Conservation (phyloP, 192 early-diverging fungal genomes). For the Backusella psychrophila region DNA sequence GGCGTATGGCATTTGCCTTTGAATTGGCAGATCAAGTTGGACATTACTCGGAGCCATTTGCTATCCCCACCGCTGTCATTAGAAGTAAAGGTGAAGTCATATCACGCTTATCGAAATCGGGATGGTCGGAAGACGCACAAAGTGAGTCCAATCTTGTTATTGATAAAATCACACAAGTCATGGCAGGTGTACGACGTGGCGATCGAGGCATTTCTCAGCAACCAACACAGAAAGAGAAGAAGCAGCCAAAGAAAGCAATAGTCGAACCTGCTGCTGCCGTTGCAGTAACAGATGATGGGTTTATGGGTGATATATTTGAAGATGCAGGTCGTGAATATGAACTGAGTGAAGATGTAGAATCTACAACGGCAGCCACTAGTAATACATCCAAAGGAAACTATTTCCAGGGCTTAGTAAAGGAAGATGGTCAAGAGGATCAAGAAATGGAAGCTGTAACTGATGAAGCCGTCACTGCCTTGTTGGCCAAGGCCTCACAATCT, state of each 20-base stretch:
- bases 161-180: conserved; percentile 65
- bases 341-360: conserved; percentile 42
- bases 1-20: conserved; percentile 76
- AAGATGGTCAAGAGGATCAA: conserved; percentile 19
- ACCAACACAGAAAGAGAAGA: conserved; percentile 31
- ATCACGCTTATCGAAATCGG: conserved; percentile 20
- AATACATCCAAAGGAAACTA: conserved; percentile 30
- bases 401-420: conserved; percentile 17
- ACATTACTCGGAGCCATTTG: conserved; percentile 45
- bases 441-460: conserved; percentile 14
- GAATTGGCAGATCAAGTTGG: conserved; percentile 51
- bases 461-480: background rate
- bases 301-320: conserved; percentile 74
- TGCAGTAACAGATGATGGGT: conserved; percentile 24
- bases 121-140: conserved; percentile 41
- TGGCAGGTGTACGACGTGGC: conserved; percentile 47
- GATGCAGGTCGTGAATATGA: conserved; percentile 80
- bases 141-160: conserved; percentile 67
- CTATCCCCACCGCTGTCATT: conserved; percentile 70
- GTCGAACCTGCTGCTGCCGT: background rate
- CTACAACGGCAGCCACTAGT: background rate
- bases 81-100: conserved; percentile 72
- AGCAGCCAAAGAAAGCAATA: conserved; percentile 37
- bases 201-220: conserved; percentile 17
- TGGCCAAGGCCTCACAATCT: background rate